These are phyloP conservation scores for Zelopaecilomyces penicillatus DNA, from an alignment of 2,329 filamentous ascomycete species.

Conservation along the genomic window DNA sequence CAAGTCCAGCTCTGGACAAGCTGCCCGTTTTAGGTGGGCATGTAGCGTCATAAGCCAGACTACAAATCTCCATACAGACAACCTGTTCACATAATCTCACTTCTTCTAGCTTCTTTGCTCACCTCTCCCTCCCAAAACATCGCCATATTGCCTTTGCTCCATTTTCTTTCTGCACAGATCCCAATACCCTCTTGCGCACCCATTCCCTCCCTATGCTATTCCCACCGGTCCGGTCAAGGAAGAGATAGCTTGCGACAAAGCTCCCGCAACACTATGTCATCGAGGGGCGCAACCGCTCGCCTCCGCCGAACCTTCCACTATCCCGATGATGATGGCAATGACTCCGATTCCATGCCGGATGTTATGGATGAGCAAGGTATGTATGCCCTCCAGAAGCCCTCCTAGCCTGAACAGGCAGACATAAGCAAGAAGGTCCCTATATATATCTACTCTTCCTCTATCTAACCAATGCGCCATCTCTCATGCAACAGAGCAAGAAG, in stretches of 20 bases:
- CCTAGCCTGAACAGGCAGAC: neutral
- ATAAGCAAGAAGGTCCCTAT: too few species aligned
- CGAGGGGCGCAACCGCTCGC: slow-evolving; percentile 39
- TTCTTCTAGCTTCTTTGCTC: neutral
- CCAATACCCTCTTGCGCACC: too few species aligned
- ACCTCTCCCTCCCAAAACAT: neutral
- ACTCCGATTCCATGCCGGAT: slow-evolving; percentile 43
- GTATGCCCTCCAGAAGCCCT: neutral
- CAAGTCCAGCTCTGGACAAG: slow-evolving; percentile 11
- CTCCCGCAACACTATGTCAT: slow-evolving; percentile 14
- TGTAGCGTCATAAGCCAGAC: slow-evolving; percentile 10
- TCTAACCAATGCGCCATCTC: neutral
- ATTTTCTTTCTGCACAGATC: neutral
- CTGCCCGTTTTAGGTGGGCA: neutral
- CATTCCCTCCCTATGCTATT: too few species aligned
- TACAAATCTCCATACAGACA: neutral
- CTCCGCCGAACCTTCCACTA: slow-evolving; percentile 73
- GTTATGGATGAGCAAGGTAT: slow-evolving; percentile 70
- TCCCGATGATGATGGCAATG: slow-evolving; percentile 49
- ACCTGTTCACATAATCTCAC: neutral
- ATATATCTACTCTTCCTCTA: neutral
- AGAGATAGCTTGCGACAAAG: neutral
- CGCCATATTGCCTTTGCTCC: neutral
- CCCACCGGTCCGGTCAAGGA: too few species aligned
- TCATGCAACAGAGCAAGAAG: slow-evolving; percentile 50